Evolutionary conservation across 352 stramenopile genomes (phyloP).

Genomic region (Phytophthora quininea): DNA sequence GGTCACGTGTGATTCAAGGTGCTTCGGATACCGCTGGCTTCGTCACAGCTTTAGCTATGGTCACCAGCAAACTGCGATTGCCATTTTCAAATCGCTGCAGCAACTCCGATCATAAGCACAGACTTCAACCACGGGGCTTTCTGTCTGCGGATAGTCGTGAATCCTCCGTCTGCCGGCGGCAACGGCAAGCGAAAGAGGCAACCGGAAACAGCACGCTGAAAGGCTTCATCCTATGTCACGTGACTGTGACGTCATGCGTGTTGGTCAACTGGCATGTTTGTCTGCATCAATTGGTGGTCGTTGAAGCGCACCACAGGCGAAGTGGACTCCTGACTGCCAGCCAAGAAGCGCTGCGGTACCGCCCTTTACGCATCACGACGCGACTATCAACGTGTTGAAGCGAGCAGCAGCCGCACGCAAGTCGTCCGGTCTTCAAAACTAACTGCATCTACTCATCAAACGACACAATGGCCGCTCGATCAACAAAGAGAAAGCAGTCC

Average conservation of each 20-base stretch:
- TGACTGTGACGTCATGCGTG: not conserved
- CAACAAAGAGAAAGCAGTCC: not conserved
- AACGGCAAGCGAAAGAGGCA: no score
- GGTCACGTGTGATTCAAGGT: no score
- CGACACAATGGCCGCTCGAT: not conserved
- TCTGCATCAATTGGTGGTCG: not conserved
- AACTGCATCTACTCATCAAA: not conserved
- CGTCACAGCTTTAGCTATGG: no score
- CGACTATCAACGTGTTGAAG: not conserved
- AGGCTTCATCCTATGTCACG: no score
- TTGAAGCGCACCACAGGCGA: not conserved
- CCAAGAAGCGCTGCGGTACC: not conserved
- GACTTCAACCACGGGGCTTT: not conserved
- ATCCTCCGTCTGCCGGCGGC: no score
- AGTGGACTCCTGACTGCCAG: not conserved
- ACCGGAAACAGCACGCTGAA: no score
- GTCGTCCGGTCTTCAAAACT: not conserved
- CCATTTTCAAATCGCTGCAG: not conserved
- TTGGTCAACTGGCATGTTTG: not conserved
- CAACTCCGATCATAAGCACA: no score
- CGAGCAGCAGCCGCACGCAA: not conserved
- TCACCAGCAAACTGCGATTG: slow-evolving; percentile 3
- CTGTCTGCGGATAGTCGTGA: no score
- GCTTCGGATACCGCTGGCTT: no score
- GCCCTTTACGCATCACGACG: not conserved